Evolutionary conservation across 202 grass and related monocot species (phyloP), one percentile per base, ranked within the genome.

Genomic region (Saccharum hybrid): DNA sequence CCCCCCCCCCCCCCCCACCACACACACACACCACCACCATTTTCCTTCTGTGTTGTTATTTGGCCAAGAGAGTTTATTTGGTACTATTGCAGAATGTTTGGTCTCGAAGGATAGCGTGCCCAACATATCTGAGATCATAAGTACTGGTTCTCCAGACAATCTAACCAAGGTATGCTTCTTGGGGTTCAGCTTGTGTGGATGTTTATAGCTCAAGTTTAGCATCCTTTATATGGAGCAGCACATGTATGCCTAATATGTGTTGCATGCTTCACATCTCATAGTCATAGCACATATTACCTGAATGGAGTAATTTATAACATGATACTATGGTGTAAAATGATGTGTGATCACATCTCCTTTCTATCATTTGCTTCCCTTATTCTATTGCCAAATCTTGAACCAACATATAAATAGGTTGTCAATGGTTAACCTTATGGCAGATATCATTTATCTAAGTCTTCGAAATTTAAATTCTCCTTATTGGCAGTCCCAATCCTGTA

Each of bases 101-200:
- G 72, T 48, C 40, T 67, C 61, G 23, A 85, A 93, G 80, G 79
- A 93, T 77, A 75, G 49, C 39, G 3, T 56, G 33, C 87, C 86
- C 45, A 72, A 88, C 74, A 65, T 67, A 21, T 84, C 86, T 34
- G 83, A 77, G 61, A 66, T 82, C 45, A 83, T 63, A 80, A 93
- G 85, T 86, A 84, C 82, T 45, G 72, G 61, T 74, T 88, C 91
- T 75, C 75, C 79, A 76, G 13, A 68, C 54, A 88, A 10, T 66
- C 8, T 68, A 71, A 85, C 68, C 43, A 86, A 93, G 94, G 94
- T 96, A 81, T 82, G 60, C 38, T 68, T 77, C 49, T 52, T 40
- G 42, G 70, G 54, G 38, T 81, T 70, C 57, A 80, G 71, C 70
- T 69, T 33, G 8, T 62, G 43, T 66, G 36, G 41, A n/a, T 73